Percentiles rank a stretch among this genome's conserved stretches.
Evolutionary conservation across 192 early-diverging fungal species (phyloP).

Genomic region (Linderina pennispora): DNA sequence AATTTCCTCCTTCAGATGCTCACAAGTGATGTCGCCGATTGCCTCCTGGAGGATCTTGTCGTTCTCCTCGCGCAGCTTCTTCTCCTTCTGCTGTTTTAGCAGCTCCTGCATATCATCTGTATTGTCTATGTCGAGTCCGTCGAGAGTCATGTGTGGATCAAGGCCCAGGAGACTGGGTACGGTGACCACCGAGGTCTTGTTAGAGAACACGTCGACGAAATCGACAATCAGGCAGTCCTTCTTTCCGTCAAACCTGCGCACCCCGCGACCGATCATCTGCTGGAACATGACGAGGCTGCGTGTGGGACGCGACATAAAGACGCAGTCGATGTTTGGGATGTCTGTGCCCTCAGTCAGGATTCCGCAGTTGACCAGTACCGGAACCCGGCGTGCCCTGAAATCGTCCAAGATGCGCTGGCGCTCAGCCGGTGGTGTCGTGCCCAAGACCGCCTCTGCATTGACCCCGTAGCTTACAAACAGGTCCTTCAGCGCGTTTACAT

Average conservation of each 20-base stretch:
- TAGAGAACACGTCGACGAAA: slow-evolving; percentile 69
- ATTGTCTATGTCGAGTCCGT: slow-evolving; percentile 35
- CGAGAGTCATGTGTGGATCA: slow-evolving; percentile 48
- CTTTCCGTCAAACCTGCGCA: slow-evolving; percentile 64
- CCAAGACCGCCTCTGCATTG: slow-evolving; percentile 46
- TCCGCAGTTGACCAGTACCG: slow-evolving; percentile 87
- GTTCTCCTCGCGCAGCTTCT: not conserved
- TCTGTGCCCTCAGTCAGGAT: slow-evolving; percentile 81
- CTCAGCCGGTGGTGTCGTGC: slow-evolving; percentile 47
- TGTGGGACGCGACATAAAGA: slow-evolving; percentile 84
- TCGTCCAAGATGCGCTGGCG: slow-evolving; percentile 53
- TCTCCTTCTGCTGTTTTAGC: not conserved
- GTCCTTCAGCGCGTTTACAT: slow-evolving; percentile 55
- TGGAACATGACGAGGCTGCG: slow-evolving; percentile 77
- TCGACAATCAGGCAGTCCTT: slow-evolving; percentile 77
- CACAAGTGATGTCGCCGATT: too few relatives aligned
- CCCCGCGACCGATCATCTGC: slow-evolving; percentile 94
- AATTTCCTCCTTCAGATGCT: too few relatives aligned
- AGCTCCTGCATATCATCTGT: not conserved
- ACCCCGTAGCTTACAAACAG: slow-evolving; percentile 48
- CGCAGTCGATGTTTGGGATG: slow-evolving; percentile 83
- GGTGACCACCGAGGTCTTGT: slow-evolving; percentile 50
- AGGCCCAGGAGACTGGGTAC: slow-evolving; percentile 80
- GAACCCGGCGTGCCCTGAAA: slow-evolving; percentile 57
- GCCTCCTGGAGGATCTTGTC: not conserved